These are phyloP conservation scores for Eremomyces bilateralis DNA, from an alignment of 495 filamentous ascomycete genomes.

Conservation along the genomic window DNA sequence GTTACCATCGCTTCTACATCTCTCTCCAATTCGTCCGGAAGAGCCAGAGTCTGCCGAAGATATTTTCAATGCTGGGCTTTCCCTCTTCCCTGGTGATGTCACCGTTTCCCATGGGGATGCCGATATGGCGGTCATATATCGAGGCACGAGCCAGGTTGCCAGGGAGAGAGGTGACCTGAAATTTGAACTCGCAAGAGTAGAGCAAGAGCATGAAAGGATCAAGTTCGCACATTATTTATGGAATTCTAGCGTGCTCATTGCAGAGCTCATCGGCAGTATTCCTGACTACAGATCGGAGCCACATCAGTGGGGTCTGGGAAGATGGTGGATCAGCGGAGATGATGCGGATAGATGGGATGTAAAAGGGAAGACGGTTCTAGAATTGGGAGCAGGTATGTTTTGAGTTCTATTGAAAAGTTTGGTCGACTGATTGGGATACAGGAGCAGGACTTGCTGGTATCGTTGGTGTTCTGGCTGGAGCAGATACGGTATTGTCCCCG, in stretches of 20 bases:
- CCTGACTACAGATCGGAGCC: neutral
- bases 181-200: constrained; percentile 32
- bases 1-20: too few relatives aligned
- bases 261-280: constrained; percentile 39
- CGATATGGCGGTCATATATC: constrained; percentile 38
- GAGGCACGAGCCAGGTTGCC: constrained; percentile 15
- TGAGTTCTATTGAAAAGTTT: too few relatives aligned
- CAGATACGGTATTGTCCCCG: constrained; percentile 24
- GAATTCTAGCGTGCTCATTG: constrained; percentile 58
- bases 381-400: constrained; percentile 38
- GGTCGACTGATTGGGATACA: constrained; percentile 10
- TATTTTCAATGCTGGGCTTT: constrained; percentile 37
- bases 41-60: constrained; percentile 29
- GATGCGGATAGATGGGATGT: constrained; percentile 25
- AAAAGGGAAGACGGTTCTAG: constrained; percentile 29
- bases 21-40: too few relatives aligned
- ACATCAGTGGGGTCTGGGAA: constrained; percentile 1
- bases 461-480: constrained; percentile 39
- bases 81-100: constrained; percentile 56
- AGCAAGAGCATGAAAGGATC: constrained; percentile 30
- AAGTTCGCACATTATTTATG: constrained; percentile 74
- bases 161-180: constrained; percentile 18
- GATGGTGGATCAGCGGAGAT: constrained; percentile 10
- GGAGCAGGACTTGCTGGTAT: constrained; percentile 60
- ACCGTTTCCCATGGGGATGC: constrained; percentile 56